A percentile compares a stretch with the other conserved stretches of the same genome.
These are phyloP conservation scores for Capronia americana DNA, from an alignment of 2,329 filamentous ascomycete species.

Conservation along the genomic window DNA sequence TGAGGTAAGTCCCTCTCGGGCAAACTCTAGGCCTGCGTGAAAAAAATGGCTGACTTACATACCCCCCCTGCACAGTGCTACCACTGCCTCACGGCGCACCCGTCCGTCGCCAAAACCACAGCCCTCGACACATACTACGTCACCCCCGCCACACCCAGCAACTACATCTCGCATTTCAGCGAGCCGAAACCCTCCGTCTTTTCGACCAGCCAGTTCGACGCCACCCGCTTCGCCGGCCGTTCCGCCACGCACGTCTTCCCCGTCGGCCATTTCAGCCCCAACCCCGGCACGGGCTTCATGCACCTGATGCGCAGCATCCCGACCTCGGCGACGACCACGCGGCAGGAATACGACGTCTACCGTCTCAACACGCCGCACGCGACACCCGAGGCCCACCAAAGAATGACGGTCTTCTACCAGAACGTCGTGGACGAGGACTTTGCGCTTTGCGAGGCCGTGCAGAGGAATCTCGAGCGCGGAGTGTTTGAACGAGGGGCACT, in stretches of 20 bases:
- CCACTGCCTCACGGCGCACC: slow-evolving; percentile 65
- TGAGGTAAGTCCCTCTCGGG: slow-evolving; percentile 45
- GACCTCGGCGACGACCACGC: slow-evolving; percentile 55
- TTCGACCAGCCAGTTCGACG: slow-evolving; percentile 38
- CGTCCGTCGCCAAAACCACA: slow-evolving; percentile 61
- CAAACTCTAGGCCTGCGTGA: neutral
- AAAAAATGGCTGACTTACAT: neutral
- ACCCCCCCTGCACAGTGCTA: slow-evolving; percentile 50
- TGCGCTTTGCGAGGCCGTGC: slow-evolving; percentile 63
- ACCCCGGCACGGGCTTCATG: slow-evolving; percentile 29
- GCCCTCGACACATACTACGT: slow-evolving; percentile 63
- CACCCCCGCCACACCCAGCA: slow-evolving; percentile 58
- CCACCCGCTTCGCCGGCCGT: slow-evolving; percentile 47
- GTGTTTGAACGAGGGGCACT: slow-evolving; percentile 68
- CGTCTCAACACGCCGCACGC: slow-evolving; percentile 62
- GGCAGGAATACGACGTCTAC: slow-evolving; percentile 69
- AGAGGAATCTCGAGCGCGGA: slow-evolving; percentile 66
- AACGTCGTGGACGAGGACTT: slow-evolving; percentile 71
- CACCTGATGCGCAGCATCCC: slow-evolving; percentile 56
- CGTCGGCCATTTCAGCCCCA: slow-evolving; percentile 34
- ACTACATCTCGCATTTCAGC: slow-evolving; percentile 61
- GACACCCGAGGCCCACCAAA: slow-evolving; percentile 63
- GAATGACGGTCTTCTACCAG: slow-evolving; percentile 67
- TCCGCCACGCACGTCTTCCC: slow-evolving; percentile 45
- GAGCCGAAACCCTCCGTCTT: slow-evolving; percentile 39